Conservation (phyloP, 768 basidiomycete species). For the Kwoniella dendrophila region DNA sequence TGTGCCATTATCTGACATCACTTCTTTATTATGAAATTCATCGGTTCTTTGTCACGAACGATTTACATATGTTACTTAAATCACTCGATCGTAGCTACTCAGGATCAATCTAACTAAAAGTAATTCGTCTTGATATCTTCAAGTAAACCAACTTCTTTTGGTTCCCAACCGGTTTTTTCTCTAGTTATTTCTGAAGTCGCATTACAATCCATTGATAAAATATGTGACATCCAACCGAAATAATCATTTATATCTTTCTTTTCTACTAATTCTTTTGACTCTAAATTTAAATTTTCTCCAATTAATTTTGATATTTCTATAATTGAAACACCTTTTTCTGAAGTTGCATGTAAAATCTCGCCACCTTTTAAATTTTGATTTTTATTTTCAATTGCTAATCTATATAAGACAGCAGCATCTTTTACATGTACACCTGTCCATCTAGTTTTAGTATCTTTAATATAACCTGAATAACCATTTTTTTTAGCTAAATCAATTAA, state of each 20-base stretch:
- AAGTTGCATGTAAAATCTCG: too few relatives aligned
- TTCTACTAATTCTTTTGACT: slow-evolving; percentile 18
- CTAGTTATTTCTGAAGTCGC: slow-evolving; percentile 18
- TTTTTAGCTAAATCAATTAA: slow-evolving; percentile 17
- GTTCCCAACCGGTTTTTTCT: slow-evolving; percentile 35
- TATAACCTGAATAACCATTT: slow-evolving; percentile 18
- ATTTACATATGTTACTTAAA: too few relatives aligned
- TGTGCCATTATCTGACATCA: too few relatives aligned
- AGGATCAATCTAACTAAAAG: too few relatives aligned
- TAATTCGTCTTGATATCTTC: slow-evolving; percentile 24
- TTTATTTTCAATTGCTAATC: slow-evolving; percentile 41
- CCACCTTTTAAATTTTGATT: too few relatives aligned
- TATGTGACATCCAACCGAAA: slow-evolving; percentile 20
- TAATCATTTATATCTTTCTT: slow-evolving; percentile 13
- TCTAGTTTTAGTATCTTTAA: slow-evolving; percentile 15
- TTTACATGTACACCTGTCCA: slow-evolving; percentile 40
- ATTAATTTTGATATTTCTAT: slow-evolving; percentile 32
- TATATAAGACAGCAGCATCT: slow-evolving; percentile 38
- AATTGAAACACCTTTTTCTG: slow-evolving; percentile 17
- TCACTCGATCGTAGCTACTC: too few relatives aligned
- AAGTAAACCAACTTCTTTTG: slow-evolving; percentile 21
- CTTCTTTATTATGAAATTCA: too few relatives aligned
- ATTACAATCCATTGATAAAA: slow-evolving; percentile 2
- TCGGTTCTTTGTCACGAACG: too few relatives aligned
- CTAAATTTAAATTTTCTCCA: slow-evolving; percentile 22